Conservation (phyloP, 805 yeast genomes). For the Yamadazyma nakazawae region DNA sequence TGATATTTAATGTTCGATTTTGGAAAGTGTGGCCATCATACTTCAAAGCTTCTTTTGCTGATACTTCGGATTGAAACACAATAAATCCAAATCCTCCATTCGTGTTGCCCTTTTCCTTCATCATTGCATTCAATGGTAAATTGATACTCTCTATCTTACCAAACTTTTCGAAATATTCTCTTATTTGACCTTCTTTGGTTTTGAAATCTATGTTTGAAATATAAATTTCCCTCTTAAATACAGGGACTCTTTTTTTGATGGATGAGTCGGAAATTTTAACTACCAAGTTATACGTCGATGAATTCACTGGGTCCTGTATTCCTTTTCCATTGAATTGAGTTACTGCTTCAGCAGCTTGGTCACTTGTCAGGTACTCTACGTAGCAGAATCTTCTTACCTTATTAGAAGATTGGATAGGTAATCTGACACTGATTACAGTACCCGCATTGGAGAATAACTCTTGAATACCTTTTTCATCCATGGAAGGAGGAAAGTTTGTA, state of each 20-base stretch:
- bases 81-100: conserved; percentile 71
- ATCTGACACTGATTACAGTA: conserved; percentile 47
- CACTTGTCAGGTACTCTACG: conserved; percentile 48
- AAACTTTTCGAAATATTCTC: conserved; percentile 40
- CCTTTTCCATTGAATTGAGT: conserved; percentile 35
- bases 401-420: conserved; percentile 51
- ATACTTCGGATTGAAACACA: conserved; percentile 39
- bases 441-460: conserved; percentile 42
- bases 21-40: conserved; percentile 41
- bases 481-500: conserved; percentile 66
- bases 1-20: conserved; percentile 48
- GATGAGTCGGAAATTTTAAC: conserved; percentile 58
- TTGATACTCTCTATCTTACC: conserved; percentile 54
- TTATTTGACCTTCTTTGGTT: conserved; percentile 37
- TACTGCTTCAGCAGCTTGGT: conserved; percentile 46
- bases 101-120: conserved; percentile 25
- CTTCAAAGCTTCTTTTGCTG: conserved; percentile 46
- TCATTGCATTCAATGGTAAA: conserved; percentile 42
- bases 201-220: conserved; percentile 44
- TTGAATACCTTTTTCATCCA: conserved; percentile 35
- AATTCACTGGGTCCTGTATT: conserved; percentile 25
- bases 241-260: conserved; percentile 17
- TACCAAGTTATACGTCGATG: conserved; percentile 35
- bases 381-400: conserved; percentile 64
- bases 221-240: conserved; percentile 12